A percentile compares a stretch with the other conserved stretches of the same genome.
Conservation (phyloP, 2,329 filamentous ascomycete genomes). For the Cyphellophora europaea region DNA sequence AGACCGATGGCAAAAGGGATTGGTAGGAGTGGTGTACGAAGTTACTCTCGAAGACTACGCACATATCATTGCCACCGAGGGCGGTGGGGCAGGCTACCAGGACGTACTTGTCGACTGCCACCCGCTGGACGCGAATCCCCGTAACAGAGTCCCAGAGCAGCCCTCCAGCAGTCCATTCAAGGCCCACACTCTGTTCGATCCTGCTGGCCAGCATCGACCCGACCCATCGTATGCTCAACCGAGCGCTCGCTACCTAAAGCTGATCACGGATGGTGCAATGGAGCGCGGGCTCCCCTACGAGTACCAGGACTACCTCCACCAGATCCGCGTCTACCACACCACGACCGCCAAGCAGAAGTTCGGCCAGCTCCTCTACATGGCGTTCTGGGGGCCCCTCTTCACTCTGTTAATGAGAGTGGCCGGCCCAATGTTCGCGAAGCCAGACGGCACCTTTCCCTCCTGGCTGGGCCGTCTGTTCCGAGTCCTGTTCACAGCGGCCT, state of each 20-base stretch:
- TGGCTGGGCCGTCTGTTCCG: conserved; percentile 53
- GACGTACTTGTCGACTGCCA: conserved; percentile 75
- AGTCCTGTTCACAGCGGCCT: conserved; percentile 48
- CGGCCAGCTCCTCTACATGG: conserved; percentile 55
- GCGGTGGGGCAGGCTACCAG: conserved; percentile 73
- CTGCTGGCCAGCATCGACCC: conserved; percentile 44
- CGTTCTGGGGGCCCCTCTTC: conserved; percentile 50
- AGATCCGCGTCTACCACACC: conserved; percentile 59
- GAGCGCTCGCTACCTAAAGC: conserved; percentile 70
- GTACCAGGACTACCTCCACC: conserved; percentile 65
- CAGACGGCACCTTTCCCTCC: conserved; percentile 56
- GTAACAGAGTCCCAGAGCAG: conserved; percentile 37
- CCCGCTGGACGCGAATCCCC: conserved; percentile 48
- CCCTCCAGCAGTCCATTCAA: conserved; percentile 56
- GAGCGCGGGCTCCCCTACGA: conserved; percentile 72
- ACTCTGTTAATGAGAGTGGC: conserved; percentile 40
- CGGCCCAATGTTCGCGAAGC: conserved; percentile 44
- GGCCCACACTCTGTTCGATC: conserved; percentile 76
- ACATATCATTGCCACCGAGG: conserved; percentile 83
- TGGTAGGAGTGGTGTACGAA: conserved; percentile 93
- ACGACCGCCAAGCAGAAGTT: conserved; percentile 59
- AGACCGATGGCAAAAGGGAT: conserved; percentile 64
- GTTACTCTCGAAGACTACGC: conserved; percentile 75
- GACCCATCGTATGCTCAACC: conserved; percentile 66
- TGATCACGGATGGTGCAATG: conserved; percentile 67